Base-by-base conservation (phyloP, 2,329 filamentous ascomycete genomes). In the Paracoccidioides brasiliensis region DNA sequence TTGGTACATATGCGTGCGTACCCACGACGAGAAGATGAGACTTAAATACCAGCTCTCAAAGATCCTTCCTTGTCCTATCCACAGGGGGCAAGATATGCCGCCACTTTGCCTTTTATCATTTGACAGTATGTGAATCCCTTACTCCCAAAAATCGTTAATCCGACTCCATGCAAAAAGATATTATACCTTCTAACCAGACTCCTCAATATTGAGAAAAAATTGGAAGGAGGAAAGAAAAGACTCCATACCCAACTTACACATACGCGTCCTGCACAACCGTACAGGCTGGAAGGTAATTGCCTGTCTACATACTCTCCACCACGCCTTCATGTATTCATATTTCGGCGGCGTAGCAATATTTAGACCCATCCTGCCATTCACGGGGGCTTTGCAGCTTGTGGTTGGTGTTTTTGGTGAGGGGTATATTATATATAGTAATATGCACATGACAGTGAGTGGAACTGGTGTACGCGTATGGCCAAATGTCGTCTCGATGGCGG, bases 21-120 rank as follows among this genome's bases (percentile, higher is more conserved):
- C 42, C 32, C 43, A 41, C n/a, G 50, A 52, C 22, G 50, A 56
- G 32, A 55, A 58, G 42, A 54, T 60, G n/a, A 55, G 60, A 28
- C 58, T 60, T 37, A 44, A 64, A 5, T 69, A 62, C 45, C 64
- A 67, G 48, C 54, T 60, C 7, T 67, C 64, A 48, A 69, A 67
- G 53, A 63, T 68, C 12, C 60, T 68, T 37, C 63, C 63, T 60
- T 52, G 63, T 68, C n/a, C 58, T 64, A 4, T 66, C 67, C 8
- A 56, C 56, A 8, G 63, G 65, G 3, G 60, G 61, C 1, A 32
- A 49, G 9, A 61, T 69, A 41, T 62, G 62, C 38, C 52, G 62
- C 28, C 65, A 67, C 56, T 66, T 67, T 56, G 62, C 60, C 15
- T 64, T 68, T 42, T 63, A 68, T 57, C 67, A 67, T 58, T 58